Evolutionary conservation across 192 early-diverging fungal genomes (phyloP).

Genomic region (Coemansia sp.): DNA sequence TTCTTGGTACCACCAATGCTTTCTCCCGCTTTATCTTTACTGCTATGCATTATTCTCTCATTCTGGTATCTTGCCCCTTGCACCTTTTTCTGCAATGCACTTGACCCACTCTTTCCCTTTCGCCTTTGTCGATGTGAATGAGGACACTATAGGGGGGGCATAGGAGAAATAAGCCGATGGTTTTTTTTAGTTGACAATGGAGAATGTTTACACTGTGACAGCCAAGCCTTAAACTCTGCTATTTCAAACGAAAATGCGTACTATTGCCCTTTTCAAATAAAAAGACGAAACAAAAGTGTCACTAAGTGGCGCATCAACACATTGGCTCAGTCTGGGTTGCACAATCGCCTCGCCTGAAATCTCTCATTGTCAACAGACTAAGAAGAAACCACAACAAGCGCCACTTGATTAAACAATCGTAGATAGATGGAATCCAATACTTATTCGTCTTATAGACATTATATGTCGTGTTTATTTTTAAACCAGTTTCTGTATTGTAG

Average conservation of each 20-base stretch:
- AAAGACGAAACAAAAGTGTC: not conserved
- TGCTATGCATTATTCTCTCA: not conserved
- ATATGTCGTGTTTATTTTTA: not conserved
- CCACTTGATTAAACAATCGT: conserved; percentile 2
- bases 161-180: not conserved
- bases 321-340: not conserved
- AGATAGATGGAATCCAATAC: conserved; percentile 9
- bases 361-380: not conserved
- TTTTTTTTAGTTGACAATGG: not conserved
- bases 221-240: not conserved
- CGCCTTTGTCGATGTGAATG: not conserved
- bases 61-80: not conserved
- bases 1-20: not conserved
- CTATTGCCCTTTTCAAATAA: not conserved
- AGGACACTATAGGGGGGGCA: not conserved
- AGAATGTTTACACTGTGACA: not conserved
- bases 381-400: not conserved
- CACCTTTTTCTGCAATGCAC: not conserved
- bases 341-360: not conserved
- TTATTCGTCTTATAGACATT: not conserved
- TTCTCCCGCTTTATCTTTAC: not conserved
- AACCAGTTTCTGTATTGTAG: not conserved
- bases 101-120: not conserved
- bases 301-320: not conserved
- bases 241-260: not conserved